Percentiles rank a stretch among this genome's conserved stretches.
phyloP scores from a whole-genome alignment of 257 asterid species.

The Striga asiatica region DNA sequence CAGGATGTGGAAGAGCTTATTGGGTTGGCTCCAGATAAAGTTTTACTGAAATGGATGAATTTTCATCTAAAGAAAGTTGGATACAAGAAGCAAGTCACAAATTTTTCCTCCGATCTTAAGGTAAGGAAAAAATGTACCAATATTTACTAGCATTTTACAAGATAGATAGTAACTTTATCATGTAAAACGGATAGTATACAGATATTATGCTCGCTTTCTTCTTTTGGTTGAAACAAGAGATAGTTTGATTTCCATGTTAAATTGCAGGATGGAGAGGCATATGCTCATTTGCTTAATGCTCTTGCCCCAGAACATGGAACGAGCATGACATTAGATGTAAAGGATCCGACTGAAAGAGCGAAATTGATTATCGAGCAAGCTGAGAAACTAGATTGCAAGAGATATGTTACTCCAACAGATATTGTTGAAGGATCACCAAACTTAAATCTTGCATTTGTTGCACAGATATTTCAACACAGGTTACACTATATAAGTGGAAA shows the following conservation, averaged over 20 bases:
- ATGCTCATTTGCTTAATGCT: slow-evolving; percentile 78
- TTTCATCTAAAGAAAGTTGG: slow-evolving; percentile 77
- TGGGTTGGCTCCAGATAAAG: slow-evolving; percentile 58
- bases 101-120: slow-evolving; percentile 78
- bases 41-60: slow-evolving; percentile 83
- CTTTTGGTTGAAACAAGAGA: no score
- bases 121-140: slow-evolving; percentile 17
- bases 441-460: slow-evolving; percentile 92
- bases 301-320: slow-evolving; percentile 90
- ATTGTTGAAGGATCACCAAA: slow-evolving; percentile 85
- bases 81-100: slow-evolving; percentile 49
- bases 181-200: not conserved
- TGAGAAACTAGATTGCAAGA: slow-evolving; percentile 78
- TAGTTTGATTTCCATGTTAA: not conserved
- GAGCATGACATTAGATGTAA: slow-evolving; percentile 42
- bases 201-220: not conserved
- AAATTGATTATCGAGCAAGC: slow-evolving; percentile 80
- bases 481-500: no score
- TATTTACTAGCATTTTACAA: not conserved
- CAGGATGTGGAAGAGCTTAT: slow-evolving; percentile 85
- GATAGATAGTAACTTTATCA: not conserved
- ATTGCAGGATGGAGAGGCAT: slow-evolving; percentile 89
- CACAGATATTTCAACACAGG: slow-evolving; percentile 94
- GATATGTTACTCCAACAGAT: slow-evolving; percentile 78
- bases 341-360: slow-evolving; percentile 88